Evolutionary conservation across 2,329 filamentous ascomycete genomes (phyloP), one percentile per base, ranked within the genome.

Genomic region (Thielaviopsis euricoi): DNA sequence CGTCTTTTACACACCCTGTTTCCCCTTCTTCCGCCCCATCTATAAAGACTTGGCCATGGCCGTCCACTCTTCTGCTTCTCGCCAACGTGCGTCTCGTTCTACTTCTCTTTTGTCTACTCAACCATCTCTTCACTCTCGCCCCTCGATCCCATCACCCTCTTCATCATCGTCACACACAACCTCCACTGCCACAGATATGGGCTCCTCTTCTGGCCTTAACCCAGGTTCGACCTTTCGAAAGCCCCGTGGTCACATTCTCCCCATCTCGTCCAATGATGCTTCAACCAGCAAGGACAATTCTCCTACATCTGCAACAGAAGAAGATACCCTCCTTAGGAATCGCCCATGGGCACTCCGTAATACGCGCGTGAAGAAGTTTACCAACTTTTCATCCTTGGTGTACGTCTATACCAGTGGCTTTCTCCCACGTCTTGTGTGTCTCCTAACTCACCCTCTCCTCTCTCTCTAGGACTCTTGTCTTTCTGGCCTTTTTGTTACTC

Each of bases 401-500:
- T 55, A 55, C 26, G 53, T 26, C n/a, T 37, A 19, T 48, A 21
- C 10, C 5, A 15, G 4, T 43, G n/a, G 17, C 13, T n/a, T 25
- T 23, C 26, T 19, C 3, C 46, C 17, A 5, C 23, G 4, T 22
- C 37, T 17, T 15, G 12, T 6, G 29, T 10, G 21, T 40, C 26
- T 52, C 17, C 48, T 57, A 57, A 57, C 29, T 55, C 4, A 7
- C 25, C 2, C 5, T 1, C 26, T 3, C 2, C 5, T 1, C 26
- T 3, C 13, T n/a, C 19, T 22, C 4, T 22, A 58, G 58, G 12
- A 43, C 10, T 5, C 19, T 56, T 26, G 40, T 33, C 13, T 12
- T 59, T 12, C 33, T 56, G 52, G 48, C 53, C n/a, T 56, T 40
- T 43, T 23, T 56, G 15, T 5, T 60, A 13, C 46, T 57, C 10